These are phyloP conservation scores for Hemileccinum impolitum DNA, from an alignment of 768 basidiomycete species.

Conservation along the genomic window DNA sequence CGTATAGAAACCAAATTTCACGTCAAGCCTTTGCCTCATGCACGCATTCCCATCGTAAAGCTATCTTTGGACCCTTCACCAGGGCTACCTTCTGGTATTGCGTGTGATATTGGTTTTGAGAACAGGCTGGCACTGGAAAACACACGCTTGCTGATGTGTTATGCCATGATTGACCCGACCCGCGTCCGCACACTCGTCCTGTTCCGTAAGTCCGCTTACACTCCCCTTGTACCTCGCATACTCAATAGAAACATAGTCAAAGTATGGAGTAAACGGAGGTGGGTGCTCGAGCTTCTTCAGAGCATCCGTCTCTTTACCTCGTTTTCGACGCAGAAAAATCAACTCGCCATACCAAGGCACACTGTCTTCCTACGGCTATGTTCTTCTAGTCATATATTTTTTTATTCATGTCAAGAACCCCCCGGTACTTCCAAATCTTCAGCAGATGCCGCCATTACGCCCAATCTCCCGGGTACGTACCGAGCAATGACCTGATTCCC, in stretches of 20 bases:
- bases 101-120: conserved; percentile 98
- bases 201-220: conserved; percentile 73
- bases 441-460: conserved; percentile 88
- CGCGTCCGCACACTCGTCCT: conserved; percentile 92
- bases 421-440: conserved; percentile 92
- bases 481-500: conserved; percentile 7
- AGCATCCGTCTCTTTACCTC: neutral
- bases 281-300: neutral
- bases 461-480: conserved; percentile 70
- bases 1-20: conserved; percentile 86
- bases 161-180: conserved; percentile 94
- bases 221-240: conserved; percentile 1
- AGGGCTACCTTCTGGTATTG: conserved; percentile 80
- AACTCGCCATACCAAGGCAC: conserved; percentile 98
- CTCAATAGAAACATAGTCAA: conserved; percentile 61
- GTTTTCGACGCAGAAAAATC: conserved; percentile 69
- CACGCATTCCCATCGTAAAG: conserved; percentile 98
- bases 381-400: conserved; percentile 96
- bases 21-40: conserved; percentile 94
- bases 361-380: conserved; percentile 95
- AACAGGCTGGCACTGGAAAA: conserved; percentile 97
- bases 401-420: conserved; percentile 97
- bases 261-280: conserved; percentile 98
- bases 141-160: conserved; percentile 92
- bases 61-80: conserved; percentile 86